phyloP scores from a whole-genome alignment of 202 grass and related monocot genomes.

The Digitaria exilis region DNA sequence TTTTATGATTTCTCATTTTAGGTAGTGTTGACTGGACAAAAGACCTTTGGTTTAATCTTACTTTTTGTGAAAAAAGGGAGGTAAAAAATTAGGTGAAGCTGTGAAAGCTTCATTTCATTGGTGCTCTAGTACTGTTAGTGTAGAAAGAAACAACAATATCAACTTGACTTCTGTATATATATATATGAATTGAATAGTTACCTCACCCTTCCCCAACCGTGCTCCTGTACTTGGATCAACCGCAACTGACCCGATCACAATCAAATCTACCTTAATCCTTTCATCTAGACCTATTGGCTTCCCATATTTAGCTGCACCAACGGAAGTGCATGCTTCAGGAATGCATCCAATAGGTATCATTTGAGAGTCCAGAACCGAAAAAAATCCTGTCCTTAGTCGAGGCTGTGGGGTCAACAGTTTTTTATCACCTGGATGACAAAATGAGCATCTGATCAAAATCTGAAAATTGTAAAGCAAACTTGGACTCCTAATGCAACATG shows the following conservation, averaged over 20 bases:
- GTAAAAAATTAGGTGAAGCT: neutral
- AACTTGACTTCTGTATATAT: conserved; percentile 1
- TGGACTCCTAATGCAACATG: neutral
- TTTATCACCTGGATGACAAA: conserved; percentile 62
- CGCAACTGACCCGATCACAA: conserved; percentile 93
- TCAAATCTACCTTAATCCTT: conserved; percentile 81
- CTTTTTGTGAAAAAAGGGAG: neutral
- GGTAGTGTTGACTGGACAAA: neutral
- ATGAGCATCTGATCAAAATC: neutral
- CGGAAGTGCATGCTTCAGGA: conserved; percentile 90
- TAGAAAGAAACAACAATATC: neutral
- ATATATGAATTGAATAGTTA: conserved; percentile 34
- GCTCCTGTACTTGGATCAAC: conserved; percentile 93
- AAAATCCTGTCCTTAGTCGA: conserved; percentile 83
- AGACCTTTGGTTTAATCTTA: neutral
- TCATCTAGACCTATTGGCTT: conserved; percentile 78
- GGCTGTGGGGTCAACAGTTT: conserved; percentile 94
- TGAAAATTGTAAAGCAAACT: neutral
- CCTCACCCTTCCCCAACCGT: conserved; percentile 95
- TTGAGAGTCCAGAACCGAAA: conserved; percentile 73
- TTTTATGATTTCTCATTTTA: conserved; percentile 2
- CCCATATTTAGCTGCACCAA: conserved; percentile 90
- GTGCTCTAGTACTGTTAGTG: neutral
- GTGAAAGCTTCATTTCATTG: neutral
- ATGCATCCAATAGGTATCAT: conserved; percentile 63